Percentiles rank a stretch among this genome's conserved stretches.
These are phyloP conservation scores for Dactylellina parvicollis DNA, from an alignment of 2,329 filamentous ascomycete species.

Conservation along the genomic window DNA sequence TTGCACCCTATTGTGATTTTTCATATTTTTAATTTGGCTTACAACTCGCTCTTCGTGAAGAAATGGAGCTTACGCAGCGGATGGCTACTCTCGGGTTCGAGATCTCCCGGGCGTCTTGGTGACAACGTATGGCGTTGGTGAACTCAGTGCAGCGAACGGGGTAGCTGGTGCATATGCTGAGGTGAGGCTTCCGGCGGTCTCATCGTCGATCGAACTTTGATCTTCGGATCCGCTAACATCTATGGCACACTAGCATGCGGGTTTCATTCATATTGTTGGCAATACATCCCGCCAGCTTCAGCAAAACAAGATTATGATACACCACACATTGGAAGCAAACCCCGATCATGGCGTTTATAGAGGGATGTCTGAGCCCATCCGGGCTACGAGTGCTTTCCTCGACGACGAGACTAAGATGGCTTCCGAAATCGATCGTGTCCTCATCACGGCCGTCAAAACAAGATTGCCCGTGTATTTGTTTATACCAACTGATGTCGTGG, in stretches of 20 bases:
- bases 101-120: conserved; percentile 64
- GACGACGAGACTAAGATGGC: conserved; percentile 64
- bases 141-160: conserved; percentile 70
- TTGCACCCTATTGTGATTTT: background rate
- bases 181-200: conserved; percentile 25
- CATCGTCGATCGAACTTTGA: background rate
- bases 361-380: conserved; percentile 59
- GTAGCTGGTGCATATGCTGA: conserved; percentile 70
- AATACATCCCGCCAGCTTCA: conserved; percentile 65
- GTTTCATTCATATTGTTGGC: conserved; percentile 70
- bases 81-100: conserved; percentile 66
- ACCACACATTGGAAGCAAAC: conserved; percentile 67
- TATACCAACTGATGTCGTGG: conserved; percentile 68
- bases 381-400: conserved; percentile 60
- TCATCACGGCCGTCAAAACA: conserved; percentile 66
- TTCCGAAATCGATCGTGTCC: conserved; percentile 66
- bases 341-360: conserved; percentile 57
- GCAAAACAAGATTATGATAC: conserved; percentile 63
- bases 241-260: conserved; percentile 63
- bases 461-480: conserved; percentile 69
- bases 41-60: background rate
- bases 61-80: conserved; percentile 64
- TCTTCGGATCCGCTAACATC: background rate
- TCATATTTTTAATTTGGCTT: background rate
- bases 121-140: conserved; percentile 67